Evolutionary conservation across 192 early-diverging fungal genomes (phyloP).

Genomic region (Linnemannia exigua): DNA sequence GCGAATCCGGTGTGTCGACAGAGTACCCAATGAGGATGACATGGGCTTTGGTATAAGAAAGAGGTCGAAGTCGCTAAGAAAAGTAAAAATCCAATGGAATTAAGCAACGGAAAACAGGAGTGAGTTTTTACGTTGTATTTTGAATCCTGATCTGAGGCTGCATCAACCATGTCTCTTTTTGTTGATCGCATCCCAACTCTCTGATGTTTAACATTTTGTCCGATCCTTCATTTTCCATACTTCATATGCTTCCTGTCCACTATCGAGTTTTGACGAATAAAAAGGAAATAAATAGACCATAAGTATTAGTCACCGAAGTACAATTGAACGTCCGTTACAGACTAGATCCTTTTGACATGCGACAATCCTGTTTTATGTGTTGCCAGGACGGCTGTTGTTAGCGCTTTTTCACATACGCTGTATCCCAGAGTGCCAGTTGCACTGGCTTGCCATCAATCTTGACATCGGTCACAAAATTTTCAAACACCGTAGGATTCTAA

Average conservation of each 20-base stretch:
- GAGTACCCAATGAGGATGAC: slow-evolving; percentile 96
- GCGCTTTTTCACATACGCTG: slow-evolving; percentile 74
- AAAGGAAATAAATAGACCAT: slow-evolving; percentile 3
- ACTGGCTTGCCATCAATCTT: slow-evolving; percentile 88
- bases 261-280: slow-evolving; percentile 7
- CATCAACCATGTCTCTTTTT: background rate
- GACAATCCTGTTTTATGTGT: background rate
- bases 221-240: slow-evolving; percentile 26
- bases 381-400: no score
- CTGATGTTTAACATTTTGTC: background rate
- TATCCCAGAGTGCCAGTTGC: slow-evolving; percentile 97
- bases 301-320: background rate
- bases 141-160: background rate
- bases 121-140: background rate
- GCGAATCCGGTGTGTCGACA: slow-evolving; percentile 84
- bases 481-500: slow-evolving; percentile 95
- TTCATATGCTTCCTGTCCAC: slow-evolving; percentile 75
- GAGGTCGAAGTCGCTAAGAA: slow-evolving; percentile 86
- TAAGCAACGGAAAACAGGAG: background rate
- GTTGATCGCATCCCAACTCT: background rate
- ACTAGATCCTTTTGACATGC: background rate
- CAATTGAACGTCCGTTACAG: background rate
- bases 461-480: slow-evolving; percentile 93
- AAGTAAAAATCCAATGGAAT: background rate
- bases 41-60: slow-evolving; percentile 95